Percentiles rank a stretch among this genome's conserved stretches.
These are phyloP conservation scores for Cryptosporidium tyzzeri DNA, from an alignment of 169 alveolate species.

Conservation along the genomic window DNA sequence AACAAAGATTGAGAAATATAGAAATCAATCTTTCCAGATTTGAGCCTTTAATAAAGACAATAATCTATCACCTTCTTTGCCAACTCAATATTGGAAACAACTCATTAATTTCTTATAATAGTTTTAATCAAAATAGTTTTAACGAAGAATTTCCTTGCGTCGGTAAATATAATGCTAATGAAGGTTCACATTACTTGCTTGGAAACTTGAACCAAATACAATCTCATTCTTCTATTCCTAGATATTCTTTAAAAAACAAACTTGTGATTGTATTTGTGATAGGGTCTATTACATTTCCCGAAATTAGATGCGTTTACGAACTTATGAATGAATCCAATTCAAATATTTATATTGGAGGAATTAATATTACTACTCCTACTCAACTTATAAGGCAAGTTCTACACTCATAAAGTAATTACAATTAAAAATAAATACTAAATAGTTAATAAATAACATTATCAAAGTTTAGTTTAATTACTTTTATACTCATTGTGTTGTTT, in stretches of 20 bases:
- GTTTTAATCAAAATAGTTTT: slow-evolving; percentile 37
- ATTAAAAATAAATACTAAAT: neutral
- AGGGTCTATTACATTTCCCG: slow-evolving; percentile 87
- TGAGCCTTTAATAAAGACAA: slow-evolving; percentile 64
- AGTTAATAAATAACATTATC: neutral
- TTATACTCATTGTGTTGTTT: neutral
- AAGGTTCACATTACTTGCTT: neutral
- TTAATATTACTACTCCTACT: slow-evolving; percentile 70
- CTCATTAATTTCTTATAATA: slow-evolving; percentile 54
- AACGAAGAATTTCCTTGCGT: slow-evolving; percentile 65
- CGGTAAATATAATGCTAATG: neutral
- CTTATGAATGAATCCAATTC: slow-evolving; percentile 77
- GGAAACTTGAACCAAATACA: slow-evolving; percentile 61
- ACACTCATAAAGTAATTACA: neutral
- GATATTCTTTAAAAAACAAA: slow-evolving; percentile 48
- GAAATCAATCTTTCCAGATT: slow-evolving; percentile 50
- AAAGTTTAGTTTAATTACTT: neutral
- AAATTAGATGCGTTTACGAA: slow-evolving; percentile 82
- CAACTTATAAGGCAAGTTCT: slow-evolving; percentile 55
- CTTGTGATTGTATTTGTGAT: slow-evolving; percentile 81
- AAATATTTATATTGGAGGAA: slow-evolving; percentile 87
- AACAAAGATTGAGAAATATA: slow-evolving; percentile 44
- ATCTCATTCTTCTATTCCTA: slow-evolving; percentile 49
- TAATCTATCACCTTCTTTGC: slow-evolving; percentile 41
- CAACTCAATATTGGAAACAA: slow-evolving; percentile 49